Base-by-base conservation (phyloP, 768 basidiomycete species). In the Paxillus ammoniavirescens region DNA sequence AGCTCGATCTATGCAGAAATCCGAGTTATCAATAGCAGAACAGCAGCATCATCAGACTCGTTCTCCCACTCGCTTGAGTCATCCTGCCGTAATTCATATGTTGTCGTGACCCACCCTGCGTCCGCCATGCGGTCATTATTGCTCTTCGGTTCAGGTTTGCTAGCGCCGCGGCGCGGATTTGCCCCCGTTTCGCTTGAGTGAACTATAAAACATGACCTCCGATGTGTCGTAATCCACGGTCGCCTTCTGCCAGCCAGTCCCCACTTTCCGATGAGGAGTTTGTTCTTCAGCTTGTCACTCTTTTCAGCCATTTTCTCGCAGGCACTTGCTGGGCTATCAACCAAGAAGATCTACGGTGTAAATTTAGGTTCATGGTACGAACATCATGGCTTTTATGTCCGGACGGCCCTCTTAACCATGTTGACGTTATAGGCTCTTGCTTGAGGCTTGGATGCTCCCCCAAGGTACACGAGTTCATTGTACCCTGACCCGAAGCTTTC, bases 371-470 rank as follows among this genome's bases (percentile, higher is more conserved):
- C 82, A 50, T 87, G 84, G 83, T 81, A 55, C 18, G 75, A 59
- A 5, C 53, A 15, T 37, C 48, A 26, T 47, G 28, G 4, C 10
- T 6, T 13, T 18, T 5, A n/a, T 23, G 13, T 49, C 9, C 8
- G 4, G 26, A 28, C 26, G 9, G 31, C 26, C 26, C 13, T 31
- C 33, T 56, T 37, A 45, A 56, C 56, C 37, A 45, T 23, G 38
- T 45, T 18, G 45, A 45, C 38, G 58, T 7, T 47, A n/a, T 51
- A 90, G 89, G 89, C 76, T 91, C 47, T 68, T 91, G 0, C 66
- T 89, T 6, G 89, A 91, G 61, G 61, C 87, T n/a, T 91, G 89
- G 89, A 91, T 91, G 89, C 74, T 89, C 38, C 88, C 87, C 8
- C 71, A 76, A 66, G 85, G 84, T 84, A 55, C 12, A 48, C 10